These are phyloP conservation scores for Debaryomyces maramus DNA, from an alignment of 805 yeast species.

Conservation along the genomic window DNA sequence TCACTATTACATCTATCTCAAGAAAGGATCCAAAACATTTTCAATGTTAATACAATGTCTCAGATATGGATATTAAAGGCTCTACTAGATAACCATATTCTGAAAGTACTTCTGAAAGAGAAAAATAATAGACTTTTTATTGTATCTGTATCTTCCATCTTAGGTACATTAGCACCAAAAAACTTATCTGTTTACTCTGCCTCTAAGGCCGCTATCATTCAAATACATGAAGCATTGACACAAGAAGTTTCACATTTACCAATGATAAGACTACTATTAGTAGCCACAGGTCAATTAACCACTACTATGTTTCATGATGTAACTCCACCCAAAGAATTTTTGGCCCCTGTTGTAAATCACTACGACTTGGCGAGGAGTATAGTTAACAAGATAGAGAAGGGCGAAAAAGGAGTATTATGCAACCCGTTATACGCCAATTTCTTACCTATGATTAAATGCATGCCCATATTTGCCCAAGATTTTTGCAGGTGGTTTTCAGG, in stretches of 20 bases:
- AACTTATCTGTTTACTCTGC: slow-evolving; percentile 50
- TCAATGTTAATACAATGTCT: slow-evolving; percentile 34
- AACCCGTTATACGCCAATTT: slow-evolving; percentile 50
- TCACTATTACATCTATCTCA: slow-evolving; percentile 24
- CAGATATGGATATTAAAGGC: slow-evolving; percentile 25
- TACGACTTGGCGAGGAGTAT: slow-evolving; percentile 36
- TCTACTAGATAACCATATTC: slow-evolving; percentile 22
- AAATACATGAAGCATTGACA: slow-evolving; percentile 45
- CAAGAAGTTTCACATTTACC: slow-evolving; percentile 33
- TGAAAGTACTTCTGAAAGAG: slow-evolving; percentile 5
- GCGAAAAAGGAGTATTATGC: slow-evolving; percentile 43
- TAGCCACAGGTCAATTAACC: slow-evolving; percentile 53
- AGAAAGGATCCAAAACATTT: slow-evolving; percentile 22
- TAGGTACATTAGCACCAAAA: slow-evolving; percentile 51
- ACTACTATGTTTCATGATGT: slow-evolving; percentile 52
- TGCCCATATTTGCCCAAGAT: slow-evolving; percentile 43
- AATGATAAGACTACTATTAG: slow-evolving; percentile 33
- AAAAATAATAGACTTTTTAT: slow-evolving; percentile 27
- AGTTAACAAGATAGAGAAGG: slow-evolving; percentile 30
- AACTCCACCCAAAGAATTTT: slow-evolving; percentile 36
- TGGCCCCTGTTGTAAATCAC: slow-evolving; percentile 50
- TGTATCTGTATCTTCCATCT: slow-evolving; percentile 46
- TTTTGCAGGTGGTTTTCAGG: slow-evolving; percentile 34
- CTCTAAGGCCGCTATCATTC: slow-evolving; percentile 46
- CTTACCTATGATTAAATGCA: slow-evolving; percentile 39